Evolutionary conservation across 257 asterid species (phyloP), one percentile per base, ranked within the genome.

Genomic region (Salvia splendens): DNA sequence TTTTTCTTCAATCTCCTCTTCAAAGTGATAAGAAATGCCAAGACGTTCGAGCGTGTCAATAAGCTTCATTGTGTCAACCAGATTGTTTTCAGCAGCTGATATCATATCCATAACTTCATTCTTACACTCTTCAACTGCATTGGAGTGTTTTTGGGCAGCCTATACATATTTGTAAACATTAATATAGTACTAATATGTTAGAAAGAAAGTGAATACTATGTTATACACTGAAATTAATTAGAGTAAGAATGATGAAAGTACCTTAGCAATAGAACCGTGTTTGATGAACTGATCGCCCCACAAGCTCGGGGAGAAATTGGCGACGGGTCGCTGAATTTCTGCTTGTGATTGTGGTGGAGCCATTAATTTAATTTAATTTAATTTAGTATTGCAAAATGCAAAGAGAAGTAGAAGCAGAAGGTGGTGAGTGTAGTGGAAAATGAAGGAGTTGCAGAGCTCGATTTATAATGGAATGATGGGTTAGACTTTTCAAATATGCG

Each of bases 11-110:
- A 73, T 73, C 24, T 67, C 61, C 15, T 50, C 4, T 35, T 60
- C 51, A 7, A 73, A 67, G 55, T 73, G 78, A 61, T 73, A 73
- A 1, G 73, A 67, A 12, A 73, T 3, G 54, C 70, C 73, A 5
- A 74, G 35, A 14, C 78, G 64, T 20, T 58, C 64, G 3, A 58
- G 14, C 24, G 33, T 58, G 48, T 58, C 49, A 16, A 58, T 58
- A 12, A 58, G 12, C 33, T 38, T 58, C 32, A 47, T 47, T 0
- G 52, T 2, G n/a, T 58, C 64, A 1, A 15, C 48, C 8, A 58
- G 12, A 12, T 47, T 58, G 17, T 32, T 8, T 36, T 12, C 14
- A 14, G 47, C 6, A 8, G 64, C 14, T 36, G 15, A 15, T 8
- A 58, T 10, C 64, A 60, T 40, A 16, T 20, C 30, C 35, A 32